Base-by-base conservation (phyloP, 164 flowering plant species). In the Tetracentron sinense region DNA sequence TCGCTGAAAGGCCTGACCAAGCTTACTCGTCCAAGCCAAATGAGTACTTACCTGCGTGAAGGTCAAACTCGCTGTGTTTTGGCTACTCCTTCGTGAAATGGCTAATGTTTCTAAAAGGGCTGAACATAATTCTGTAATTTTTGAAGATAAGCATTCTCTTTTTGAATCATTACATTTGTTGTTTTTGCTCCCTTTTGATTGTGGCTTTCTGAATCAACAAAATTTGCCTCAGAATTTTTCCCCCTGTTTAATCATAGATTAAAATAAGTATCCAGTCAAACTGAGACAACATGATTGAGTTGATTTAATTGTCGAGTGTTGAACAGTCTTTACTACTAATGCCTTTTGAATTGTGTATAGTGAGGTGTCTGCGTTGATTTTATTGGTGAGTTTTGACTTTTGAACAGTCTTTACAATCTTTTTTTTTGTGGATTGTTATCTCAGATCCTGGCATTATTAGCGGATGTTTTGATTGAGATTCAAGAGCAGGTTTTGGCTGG, bases 381-480 rank as follows among this genome's bases (percentile, higher is more conserved):
- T 38, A 60, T 22, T 44, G 1, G 4, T 7, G 20, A 62, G 44
- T 61, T 22, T 47, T n/a, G n/a, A n/a, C n/a, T n/a, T n/a, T n/a
- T 21, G 11, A 38, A 16, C 42, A 7, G 33, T 51, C 20, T n/a
- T 23, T 17, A 38, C 28, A 27, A 6, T 20, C 16, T 48, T 2
- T 54, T 17, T 38, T 54, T 60, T n/a, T n/a, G n/a, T n/a, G n/a
- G n/a, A n/a, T n/a, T 60, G 56, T 30, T 54, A 30, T 60, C 58
- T 63, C 79, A 94, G 98, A 89, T 94, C 42, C 65, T 94, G 54
- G 82, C 88, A 38, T 63, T 91, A 49, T 64, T 91, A 75, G 97
- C 93, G 7, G 99, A 94, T 67, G 75, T 73, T 63, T 56, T 89
- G 72, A 73, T 88, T 67, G 99, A 94, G 77, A 88, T 91, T 57